A percentile compares a stretch with the other conserved stretches of the same genome.
phyloP scores from a whole-genome alignment of 1,284 basidiomycete genomes.

The Rhodotorula sp. region DNA sequence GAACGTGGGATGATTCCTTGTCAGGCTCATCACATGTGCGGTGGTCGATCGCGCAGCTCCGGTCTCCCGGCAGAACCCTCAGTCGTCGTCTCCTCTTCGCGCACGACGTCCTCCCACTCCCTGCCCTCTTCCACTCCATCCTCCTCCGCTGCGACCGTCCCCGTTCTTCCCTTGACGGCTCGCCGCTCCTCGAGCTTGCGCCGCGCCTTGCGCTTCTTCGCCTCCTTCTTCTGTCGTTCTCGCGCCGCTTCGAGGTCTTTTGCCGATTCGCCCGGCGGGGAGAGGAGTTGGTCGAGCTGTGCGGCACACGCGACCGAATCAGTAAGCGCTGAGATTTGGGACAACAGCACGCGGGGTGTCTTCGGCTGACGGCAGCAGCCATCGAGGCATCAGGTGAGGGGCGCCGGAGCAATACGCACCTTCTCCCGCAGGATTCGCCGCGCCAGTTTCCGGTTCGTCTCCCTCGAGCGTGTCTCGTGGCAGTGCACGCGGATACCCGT shows the following conservation, averaged over 20 bases:
- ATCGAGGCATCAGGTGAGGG: no score
- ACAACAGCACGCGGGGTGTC: no score
- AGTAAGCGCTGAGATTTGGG: no score
- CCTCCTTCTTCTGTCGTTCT: conserved; percentile 50
- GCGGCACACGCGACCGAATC: no score
- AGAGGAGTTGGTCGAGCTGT: conserved; percentile 27
- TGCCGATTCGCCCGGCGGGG: conserved; percentile 45
- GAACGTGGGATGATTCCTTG: no score
- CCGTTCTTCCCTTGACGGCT: conserved; percentile 17
- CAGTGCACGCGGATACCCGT: conserved; percentile 53
- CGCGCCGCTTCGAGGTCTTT: conserved; percentile 51
- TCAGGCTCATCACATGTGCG: no score
- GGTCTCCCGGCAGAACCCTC: no score
- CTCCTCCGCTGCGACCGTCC: conserved; percentile 10
- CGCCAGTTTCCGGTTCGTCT: conserved; percentile 53
- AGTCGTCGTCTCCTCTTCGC: neutral
- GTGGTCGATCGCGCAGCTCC: no score
- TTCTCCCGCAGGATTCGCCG: conserved; percentile 48
- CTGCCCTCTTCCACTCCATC: conserved; percentile 9
- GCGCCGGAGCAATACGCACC: conserved; percentile 29
- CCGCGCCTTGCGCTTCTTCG: conserved; percentile 51
- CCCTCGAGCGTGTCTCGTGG: conserved; percentile 54
- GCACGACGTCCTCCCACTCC: neutral
- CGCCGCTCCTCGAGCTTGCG: conserved; percentile 46
- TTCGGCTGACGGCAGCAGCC: no score